These are phyloP conservation scores for Coemansia reversa DNA, from an alignment of 192 early-diverging fungal genomes.

Conservation along the genomic window DNA sequence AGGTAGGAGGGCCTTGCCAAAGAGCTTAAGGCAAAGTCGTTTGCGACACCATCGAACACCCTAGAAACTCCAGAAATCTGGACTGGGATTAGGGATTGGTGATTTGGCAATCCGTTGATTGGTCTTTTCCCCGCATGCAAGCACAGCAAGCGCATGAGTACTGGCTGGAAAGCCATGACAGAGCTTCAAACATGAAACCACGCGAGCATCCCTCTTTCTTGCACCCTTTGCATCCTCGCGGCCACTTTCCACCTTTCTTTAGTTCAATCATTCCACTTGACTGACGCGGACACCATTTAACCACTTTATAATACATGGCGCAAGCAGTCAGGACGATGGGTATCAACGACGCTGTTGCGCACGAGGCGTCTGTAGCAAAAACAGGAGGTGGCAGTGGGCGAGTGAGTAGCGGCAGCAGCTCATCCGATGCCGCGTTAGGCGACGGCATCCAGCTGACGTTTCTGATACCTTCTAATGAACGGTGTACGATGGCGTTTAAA, in stretches of 20 bases:
- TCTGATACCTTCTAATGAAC: constrained; percentile 36
- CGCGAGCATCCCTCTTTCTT: too few species aligned
- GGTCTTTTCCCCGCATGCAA: neutral
- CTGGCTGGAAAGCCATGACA: too few species aligned
- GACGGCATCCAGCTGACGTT: constrained; percentile 34
- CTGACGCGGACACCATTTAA: too few species aligned
- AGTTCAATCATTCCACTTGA: too few species aligned
- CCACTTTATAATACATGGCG: too few species aligned
- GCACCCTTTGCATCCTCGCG: too few species aligned
- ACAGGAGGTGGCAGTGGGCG: constrained; percentile 3
- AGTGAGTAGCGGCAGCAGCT: constrained; percentile 20
- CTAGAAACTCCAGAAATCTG: constrained; percentile 12
- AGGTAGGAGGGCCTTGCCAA: neutral
- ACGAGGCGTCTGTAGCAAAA: neutral
- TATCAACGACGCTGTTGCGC: neutral
- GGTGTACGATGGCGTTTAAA: constrained; percentile 21
- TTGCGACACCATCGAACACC: too few species aligned
- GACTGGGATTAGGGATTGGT: neutral
- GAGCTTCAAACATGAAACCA: too few species aligned
- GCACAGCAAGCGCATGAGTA: too few species aligned
- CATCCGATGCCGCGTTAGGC: neutral
- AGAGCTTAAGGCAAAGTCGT: too few species aligned
- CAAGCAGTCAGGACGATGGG: too few species aligned
- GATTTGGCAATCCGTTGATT: neutral
- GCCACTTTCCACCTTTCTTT: too few species aligned